phyloP scores from a whole-genome alignment of 1,284 basidiomycete genomes.

The Trametes versicolor region DNA sequence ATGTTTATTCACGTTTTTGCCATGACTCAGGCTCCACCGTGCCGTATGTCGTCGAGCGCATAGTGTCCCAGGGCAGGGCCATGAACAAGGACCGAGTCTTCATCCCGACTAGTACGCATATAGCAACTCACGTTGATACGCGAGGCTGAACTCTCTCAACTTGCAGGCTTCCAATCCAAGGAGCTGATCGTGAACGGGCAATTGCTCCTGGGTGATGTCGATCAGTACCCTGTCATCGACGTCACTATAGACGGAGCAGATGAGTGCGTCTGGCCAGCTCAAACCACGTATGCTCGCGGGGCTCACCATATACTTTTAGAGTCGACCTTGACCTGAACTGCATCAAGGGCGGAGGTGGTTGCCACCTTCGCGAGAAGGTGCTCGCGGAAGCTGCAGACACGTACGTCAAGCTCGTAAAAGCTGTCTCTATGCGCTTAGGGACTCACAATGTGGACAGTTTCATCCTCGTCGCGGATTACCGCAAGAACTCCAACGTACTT shows the following conservation, averaged over 20 bases:
- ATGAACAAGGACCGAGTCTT: conserved; percentile 87
- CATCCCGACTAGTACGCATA: conserved; percentile 80
- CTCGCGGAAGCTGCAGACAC: conserved; percentile 95
- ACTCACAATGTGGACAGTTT: conserved; percentile 60
- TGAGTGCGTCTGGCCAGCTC: conserved; percentile 71
- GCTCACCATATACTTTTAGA: conserved; percentile 51
- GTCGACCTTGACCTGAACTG: conserved; percentile 91
- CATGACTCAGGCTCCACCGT: conserved; percentile 85
- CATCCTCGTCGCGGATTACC: conserved; percentile 95
- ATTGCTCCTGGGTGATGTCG: conserved; percentile 90
- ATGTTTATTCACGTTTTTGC: conserved; percentile 10
- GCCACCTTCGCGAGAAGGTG: conserved; percentile 97
- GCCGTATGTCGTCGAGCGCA: conserved; percentile 96
- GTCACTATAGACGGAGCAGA: conserved; percentile 98
- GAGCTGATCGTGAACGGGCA: conserved; percentile 90
- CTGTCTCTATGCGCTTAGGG: conserved; percentile 1
- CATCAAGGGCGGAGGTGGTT: conserved; percentile 98
- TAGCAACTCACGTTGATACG: no score
- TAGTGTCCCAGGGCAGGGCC: conserved; percentile 84
- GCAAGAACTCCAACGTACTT: conserved; percentile 88
- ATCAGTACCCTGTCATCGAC: conserved; percentile 91
- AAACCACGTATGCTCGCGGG: neutral
- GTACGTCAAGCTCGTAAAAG: conserved; percentile 47
- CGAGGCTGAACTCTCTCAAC: neutral
- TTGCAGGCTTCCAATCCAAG: conserved; percentile 92